Percentiles rank a stretch among this genome's conserved stretches.
Evolutionary conservation across 2,329 filamentous ascomycete species (phyloP).

Genomic region (Penicillium concentricum): DNA sequence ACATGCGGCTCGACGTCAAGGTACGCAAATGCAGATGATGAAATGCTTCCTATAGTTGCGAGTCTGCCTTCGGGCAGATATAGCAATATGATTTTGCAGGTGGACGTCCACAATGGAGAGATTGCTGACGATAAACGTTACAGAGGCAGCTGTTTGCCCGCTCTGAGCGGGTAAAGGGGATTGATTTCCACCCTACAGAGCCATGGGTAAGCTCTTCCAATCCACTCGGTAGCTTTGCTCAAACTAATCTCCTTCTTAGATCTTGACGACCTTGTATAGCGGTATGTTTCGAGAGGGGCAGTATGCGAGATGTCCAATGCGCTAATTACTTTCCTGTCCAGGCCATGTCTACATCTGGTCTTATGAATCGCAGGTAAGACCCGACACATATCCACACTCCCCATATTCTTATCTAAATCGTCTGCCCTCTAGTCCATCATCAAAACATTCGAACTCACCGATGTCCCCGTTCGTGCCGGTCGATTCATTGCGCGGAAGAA

Average conservation of each 20-base stretch:
- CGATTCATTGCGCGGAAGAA: slow-evolving; percentile 98
- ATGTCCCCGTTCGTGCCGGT: slow-evolving; percentile 94
- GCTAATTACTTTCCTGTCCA: slow-evolving; percentile 40
- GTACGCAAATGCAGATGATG: slow-evolving; percentile 37
- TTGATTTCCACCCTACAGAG: slow-evolving; percentile 95
- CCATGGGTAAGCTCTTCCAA: slow-evolving; percentile 69
- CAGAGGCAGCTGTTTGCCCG: slow-evolving; percentile 81
- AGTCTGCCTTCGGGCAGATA: background rate
- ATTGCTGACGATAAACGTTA: slow-evolving; percentile 41
- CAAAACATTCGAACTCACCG: slow-evolving; percentile 98
- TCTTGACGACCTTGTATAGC: slow-evolving; percentile 92
- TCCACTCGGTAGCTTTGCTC: background rate
- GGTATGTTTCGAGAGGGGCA: slow-evolving; percentile 56
- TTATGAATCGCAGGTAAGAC: slow-evolving; percentile 76
- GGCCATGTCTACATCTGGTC: slow-evolving; percentile 99
- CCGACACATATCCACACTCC: background rate
- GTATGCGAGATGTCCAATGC: slow-evolving; percentile 13
- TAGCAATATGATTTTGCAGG: background rate
- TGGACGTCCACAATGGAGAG: background rate
- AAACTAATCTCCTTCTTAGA: slow-evolving; percentile 45
- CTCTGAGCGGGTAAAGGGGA: slow-evolving; percentile 93
- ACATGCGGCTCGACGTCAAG: slow-evolving; percentile 62
- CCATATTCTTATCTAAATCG: slow-evolving; percentile 18
- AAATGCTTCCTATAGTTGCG: background rate
- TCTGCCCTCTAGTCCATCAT: slow-evolving; percentile 67